Conservation (phyloP, 495 filamentous ascomycete species). For the Pyrenula aspistea region DNA sequence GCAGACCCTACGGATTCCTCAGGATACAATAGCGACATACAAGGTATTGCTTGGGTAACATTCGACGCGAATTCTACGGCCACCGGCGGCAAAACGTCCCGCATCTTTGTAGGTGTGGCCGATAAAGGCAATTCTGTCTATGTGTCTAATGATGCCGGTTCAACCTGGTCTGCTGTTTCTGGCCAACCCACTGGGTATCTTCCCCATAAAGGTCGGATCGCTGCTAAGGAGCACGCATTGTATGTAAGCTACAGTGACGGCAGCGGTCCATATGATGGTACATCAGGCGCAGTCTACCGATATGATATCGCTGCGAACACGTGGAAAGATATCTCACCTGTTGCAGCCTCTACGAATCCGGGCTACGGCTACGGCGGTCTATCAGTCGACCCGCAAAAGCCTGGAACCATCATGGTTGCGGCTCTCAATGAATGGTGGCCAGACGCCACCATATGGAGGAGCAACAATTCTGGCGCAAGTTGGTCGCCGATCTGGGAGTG, state of each 20-base stretch:
- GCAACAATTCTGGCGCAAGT: conserved; percentile 37
- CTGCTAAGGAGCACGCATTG: conserved; percentile 38
- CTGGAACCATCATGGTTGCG: conserved; percentile 43
- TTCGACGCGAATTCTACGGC: conserved; percentile 40
- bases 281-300: conserved; percentile 34
- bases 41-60: conserved; percentile 42
- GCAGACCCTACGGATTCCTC: conserved; percentile 20
- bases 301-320: conserved; percentile 33
- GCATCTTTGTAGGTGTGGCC: conserved; percentile 44
- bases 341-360: conserved; percentile 20
- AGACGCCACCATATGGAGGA: conserved; percentile 42
- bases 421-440: conserved; percentile 48
- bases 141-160: conserved; percentile 39
- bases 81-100: conserved; percentile 34
- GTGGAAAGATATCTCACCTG: conserved; percentile 45
- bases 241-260: conserved; percentile 46
- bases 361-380: conserved; percentile 43
- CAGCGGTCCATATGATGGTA: conserved; percentile 43
- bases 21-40: conserved; percentile 33
- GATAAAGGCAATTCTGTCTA: conserved; percentile 39
- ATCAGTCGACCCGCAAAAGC: conserved; percentile 38
- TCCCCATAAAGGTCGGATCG: conserved; percentile 42
- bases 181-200: conserved; percentile 38
- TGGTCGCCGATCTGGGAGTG: conserved; percentile 42
- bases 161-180: conserved; percentile 31